Base-by-base conservation (phyloP, 2,329 filamentous ascomycete species). In the Aspergillus bombycis region DNA sequence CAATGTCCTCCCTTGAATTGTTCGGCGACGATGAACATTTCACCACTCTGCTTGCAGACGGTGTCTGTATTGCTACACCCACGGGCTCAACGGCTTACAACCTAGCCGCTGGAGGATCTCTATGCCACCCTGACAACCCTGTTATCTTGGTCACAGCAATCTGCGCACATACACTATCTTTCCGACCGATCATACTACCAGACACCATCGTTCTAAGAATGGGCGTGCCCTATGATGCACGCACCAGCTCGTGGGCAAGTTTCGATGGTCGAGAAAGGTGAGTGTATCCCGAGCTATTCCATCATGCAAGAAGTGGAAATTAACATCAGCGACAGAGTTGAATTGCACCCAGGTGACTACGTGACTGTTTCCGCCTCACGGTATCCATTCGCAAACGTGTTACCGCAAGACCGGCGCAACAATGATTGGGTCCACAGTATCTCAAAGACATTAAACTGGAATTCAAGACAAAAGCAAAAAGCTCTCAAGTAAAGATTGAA, bases 31-130 rank as follows among this genome's bases (percentile, higher is more conserved):
- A 97, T 71, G 92, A 96, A 77, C 93, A 97, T 78, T 95, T 97
- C 77, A 97, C 95, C 0, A 96, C 93, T 0, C 88, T 98, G 8
- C 89, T 95, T 69, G 95, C 94, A 28, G 95, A 98, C 75, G 94
- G 94, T 14, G 88, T 98, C 63, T 97, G 93, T 74, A 91, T 98
- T 28, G 93, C 94, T 1, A 98, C 94, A 7, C 95, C 94, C 0
- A 98, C 95, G 0, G 95, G 94, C 16, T 95, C 91, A 7, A 98
- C 94, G 16, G 94, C 94, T 21, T 98, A 98, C 80, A 97, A 97
- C 74, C 89, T 98, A 23, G 94, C 94, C 0, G 94, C 94, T 0
- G 95, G 95, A n/a, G 94, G 94, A 23, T 96, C 93, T 3, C 85
- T 98, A 28, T 97, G 93, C 73, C 94, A 98, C 75, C 94, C 94